Base-by-base conservation (phyloP, 768 basidiomycete genomes). In the Suillus decipiens region DNA sequence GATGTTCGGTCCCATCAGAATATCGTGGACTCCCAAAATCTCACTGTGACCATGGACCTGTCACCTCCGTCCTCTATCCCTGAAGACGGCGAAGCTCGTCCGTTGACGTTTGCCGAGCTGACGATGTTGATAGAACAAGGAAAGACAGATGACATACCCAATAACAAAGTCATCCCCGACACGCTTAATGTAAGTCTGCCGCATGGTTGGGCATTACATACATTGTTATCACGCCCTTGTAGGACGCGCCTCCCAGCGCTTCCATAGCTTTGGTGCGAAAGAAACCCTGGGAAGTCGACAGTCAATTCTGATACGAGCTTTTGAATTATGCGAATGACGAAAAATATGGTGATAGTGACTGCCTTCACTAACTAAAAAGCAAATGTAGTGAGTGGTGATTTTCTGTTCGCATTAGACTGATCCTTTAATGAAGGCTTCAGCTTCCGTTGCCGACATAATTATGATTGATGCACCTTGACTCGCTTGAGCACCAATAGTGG, bases 101-200 rank as follows among this genome's bases (percentile, higher is more conserved):
- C 80, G 33, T 76, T 92, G 63, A 85, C 85, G 0, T 89, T 93
- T 66, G 78, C 84, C 1, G 87, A 93, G 72, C 75, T 93, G 60
- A 85, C 90, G 68, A 80, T 80, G 41, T 77, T 93, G 63, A 89
- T 93, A 63, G 85, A 90, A 68, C 79, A 88, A 22, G 91, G 90
- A 19, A 85, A 81, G 65, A 83, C 85, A 4, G 89, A 90, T 66
- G 76, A 86, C 70, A 91, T 93, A 42, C 92, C 92, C 1, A 89
- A 93, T 69, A 93, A 92, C 71, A 90, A 87, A 67, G 64, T 81
- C 60, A 90, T 93, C 51, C 86, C 88, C 0, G 80, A 88, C n/a
- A 76, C 71, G 2, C 67, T 93, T 41, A 90, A 88, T 75, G 92
- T 90, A 69, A 65, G 84, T 72, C 41, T 39, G 24, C 60, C 45